Percentiles rank a stretch among this genome's conserved stretches.
Conservation (phyloP, 306 rosid species). For the Quercus dentata region DNA sequence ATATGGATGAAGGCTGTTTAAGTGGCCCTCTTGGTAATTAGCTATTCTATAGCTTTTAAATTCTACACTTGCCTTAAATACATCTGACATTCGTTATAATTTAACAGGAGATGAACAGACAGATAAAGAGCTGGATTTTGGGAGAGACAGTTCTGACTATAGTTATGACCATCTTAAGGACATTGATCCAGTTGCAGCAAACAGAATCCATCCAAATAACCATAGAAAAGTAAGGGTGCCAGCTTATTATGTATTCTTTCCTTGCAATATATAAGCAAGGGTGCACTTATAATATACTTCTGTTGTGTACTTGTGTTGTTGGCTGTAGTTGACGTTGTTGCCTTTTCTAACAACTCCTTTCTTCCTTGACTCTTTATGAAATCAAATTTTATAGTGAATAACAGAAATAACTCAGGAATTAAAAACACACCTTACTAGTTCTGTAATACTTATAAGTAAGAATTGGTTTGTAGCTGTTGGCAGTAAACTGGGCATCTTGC, state of each 20-base stretch:
- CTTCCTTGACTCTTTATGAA: background rate
- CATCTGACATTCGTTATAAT: background rate
- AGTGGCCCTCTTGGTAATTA: conserved; percentile 40
- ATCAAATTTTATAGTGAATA: background rate
- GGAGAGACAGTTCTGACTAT: conserved; percentile 30
- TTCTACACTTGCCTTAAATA: background rate
- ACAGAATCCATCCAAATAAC: conserved; percentile 88
- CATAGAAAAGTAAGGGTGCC: conserved; percentile 61
- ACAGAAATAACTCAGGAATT: background rate
- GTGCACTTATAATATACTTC: background rate
- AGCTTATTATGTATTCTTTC: conserved; percentile 15
- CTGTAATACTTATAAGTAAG: background rate
- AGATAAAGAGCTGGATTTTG: conserved; percentile 25
- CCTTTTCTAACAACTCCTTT: background rate
- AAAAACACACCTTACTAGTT: background rate
- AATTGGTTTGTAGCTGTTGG: background rate
- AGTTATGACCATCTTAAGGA: conserved; percentile 58
- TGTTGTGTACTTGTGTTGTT: background rate
- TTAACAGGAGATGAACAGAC: conserved; percentile 36
- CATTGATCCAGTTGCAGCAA: conserved; percentile 86
- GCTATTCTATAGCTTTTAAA: conserved; percentile 1
- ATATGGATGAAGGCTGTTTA: conserved; percentile 35
- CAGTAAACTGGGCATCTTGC: background rate
- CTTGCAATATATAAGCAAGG: background rate
- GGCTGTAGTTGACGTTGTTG: background rate